Percentiles rank a stretch among this genome's conserved stretches.
phyloP scores from a whole-genome alignment of 441 rosid species.

The Breynia disticha region DNA sequence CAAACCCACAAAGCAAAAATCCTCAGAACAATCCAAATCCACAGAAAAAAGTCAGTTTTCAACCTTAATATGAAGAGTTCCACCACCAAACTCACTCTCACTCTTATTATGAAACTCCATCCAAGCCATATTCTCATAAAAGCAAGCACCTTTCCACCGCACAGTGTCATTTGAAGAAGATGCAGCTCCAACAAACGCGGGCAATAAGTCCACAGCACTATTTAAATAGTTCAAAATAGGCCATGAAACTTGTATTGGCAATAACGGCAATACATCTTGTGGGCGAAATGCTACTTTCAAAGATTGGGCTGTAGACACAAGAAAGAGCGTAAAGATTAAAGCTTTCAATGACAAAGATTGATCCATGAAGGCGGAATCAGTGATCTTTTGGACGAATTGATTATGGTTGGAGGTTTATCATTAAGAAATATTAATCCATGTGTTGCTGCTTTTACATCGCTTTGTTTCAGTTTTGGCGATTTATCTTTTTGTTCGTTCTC shows the following conservation, averaged over 20 bases:
- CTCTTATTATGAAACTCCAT: conserved; percentile 77
- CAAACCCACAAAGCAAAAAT: conserved; percentile 6
- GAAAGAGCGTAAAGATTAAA: conserved; percentile 6
- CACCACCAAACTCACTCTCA: conserved; percentile 74
- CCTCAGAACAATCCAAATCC: neutral
- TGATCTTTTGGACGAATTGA: neutral
- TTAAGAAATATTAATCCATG: no score
- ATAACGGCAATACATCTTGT: conserved; percentile 55
- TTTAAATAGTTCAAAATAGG: conserved; percentile 57
- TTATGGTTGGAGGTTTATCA: no score
- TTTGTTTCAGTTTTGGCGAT: no score
- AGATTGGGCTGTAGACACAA: conserved; percentile 4
- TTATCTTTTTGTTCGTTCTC: no score
- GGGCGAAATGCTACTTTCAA: conserved; percentile 54
- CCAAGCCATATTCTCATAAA: conserved; percentile 70
- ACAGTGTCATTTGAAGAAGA: conserved; percentile 32
- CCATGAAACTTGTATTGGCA: conserved; percentile 71
- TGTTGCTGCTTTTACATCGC: no score
- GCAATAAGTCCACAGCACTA: conserved; percentile 61
- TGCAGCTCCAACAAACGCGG: conserved; percentile 76
- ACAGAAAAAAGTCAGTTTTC: neutral
- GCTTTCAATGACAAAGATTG: conserved; percentile 5
- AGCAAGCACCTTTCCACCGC: conserved; percentile 89
- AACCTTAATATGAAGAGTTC: conserved; percentile 91
- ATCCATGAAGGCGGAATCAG: neutral